These are phyloP conservation scores for Lactuca saligna DNA, from an alignment of 129 eudicot genomes.

Conservation along the genomic window DNA sequence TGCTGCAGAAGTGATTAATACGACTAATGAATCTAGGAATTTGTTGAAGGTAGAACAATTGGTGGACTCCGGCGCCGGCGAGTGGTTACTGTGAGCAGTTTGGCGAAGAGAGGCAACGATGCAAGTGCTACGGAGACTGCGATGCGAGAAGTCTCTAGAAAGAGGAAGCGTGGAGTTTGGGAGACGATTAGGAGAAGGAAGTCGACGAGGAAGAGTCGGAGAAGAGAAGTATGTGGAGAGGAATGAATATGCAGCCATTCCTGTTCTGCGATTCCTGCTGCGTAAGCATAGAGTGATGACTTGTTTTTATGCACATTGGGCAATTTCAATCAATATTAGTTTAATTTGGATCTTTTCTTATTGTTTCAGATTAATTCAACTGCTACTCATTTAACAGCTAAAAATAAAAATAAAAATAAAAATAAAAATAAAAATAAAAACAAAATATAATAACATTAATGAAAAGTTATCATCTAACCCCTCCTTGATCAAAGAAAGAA, in stretches of 20 bases:
- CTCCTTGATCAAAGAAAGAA: too few species aligned
- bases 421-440: too few species aligned
- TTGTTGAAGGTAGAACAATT: constrained; percentile 25
- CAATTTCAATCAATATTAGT: not conserved
- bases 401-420: too few species aligned
- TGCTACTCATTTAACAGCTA: too few species aligned
- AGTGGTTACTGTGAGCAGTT: constrained; percentile 11
- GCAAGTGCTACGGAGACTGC: constrained; percentile 20
- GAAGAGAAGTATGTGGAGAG: constrained; percentile 44
- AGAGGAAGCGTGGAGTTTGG: constrained; percentile 13
- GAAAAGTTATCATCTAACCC: too few species aligned
- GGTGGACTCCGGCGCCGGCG: constrained; percentile 32
- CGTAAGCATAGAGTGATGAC: constrained; percentile 3
- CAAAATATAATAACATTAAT: too few species aligned
- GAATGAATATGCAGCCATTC: constrained; percentile 51
- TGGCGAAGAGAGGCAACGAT: constrained; percentile 30
- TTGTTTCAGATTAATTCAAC: too few species aligned
- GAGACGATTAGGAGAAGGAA: constrained; percentile 25
- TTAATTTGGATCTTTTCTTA: too few species aligned
- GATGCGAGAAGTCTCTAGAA: constrained; percentile 6
- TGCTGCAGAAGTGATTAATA: constrained; percentile 67
- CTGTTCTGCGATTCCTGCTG: constrained; percentile 8
- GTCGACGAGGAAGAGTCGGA: constrained; percentile 16
- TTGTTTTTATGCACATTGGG: constrained; percentile 21
- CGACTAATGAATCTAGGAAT: constrained; percentile 47